Conservation (phyloP, 2,329 filamentous ascomycete genomes). For the Aspergillus bombycis region DNA sequence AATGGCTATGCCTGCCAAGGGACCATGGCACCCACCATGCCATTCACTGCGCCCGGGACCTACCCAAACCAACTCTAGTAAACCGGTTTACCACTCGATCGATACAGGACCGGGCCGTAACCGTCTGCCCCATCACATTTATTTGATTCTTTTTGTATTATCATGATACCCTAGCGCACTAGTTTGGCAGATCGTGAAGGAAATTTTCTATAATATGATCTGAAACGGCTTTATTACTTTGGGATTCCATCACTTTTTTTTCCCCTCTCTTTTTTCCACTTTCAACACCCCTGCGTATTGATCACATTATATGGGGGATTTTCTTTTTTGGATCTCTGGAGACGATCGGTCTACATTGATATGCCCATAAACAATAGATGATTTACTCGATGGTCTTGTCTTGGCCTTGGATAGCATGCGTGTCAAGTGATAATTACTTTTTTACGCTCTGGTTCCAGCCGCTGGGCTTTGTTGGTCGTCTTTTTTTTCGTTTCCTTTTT, state of each 20-base stretch:
- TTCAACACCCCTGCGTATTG: not conserved
- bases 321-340: not conserved
- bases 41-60: conserved; percentile 17
- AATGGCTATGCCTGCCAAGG: conserved; percentile 22
- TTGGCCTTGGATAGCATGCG: not conserved
- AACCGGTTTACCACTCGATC: not conserved
- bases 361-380: not conserved
- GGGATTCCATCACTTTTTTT: not conserved
- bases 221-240: not conserved
- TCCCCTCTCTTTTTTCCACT: not conserved
- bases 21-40: conserved; percentile 19
- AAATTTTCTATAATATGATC: conserved; percentile 3
- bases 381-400: not conserved
- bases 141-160: not conserved
- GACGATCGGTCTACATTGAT: conserved; percentile 3
- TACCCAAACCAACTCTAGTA: conserved; percentile 24
- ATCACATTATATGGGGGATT: conserved; percentile 5
- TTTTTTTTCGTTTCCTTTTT: no score
- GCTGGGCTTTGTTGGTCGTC: not conserved
- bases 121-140: not conserved
- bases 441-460: not conserved
- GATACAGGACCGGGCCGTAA: not conserved
- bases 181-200: conserved; percentile 14
- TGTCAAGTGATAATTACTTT: not conserved
- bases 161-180: conserved; percentile 18